These are phyloP conservation scores for Trametopsis cervina DNA, from an alignment of 768 basidiomycete genomes.

Conservation along the genomic window DNA sequence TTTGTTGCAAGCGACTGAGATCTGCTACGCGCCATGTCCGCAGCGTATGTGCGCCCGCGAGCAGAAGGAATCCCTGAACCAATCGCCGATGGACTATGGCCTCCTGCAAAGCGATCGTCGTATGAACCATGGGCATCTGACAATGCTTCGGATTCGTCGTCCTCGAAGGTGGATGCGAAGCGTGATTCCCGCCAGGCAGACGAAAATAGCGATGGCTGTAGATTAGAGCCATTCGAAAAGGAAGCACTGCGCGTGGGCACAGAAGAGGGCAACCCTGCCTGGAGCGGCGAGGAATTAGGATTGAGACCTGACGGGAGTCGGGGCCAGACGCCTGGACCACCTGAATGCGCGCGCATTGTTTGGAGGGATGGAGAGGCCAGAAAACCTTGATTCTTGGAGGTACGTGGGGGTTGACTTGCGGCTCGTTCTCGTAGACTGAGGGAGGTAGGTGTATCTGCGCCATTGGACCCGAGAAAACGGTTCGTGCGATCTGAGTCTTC, in stretches of 20 bases:
- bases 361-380: constrained; percentile 45
- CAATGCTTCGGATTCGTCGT: constrained; percentile 65
- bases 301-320: constrained; percentile 38
- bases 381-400: constrained; percentile 35
- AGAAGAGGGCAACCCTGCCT: constrained; percentile 36
- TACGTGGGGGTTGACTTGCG: constrained; percentile 61
- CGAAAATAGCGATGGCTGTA: constrained; percentile 46
- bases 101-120: constrained; percentile 38
- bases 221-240: constrained; percentile 45
- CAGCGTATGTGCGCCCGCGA: constrained; percentile 53
- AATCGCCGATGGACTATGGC: constrained; percentile 39
- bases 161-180: constrained; percentile 76
- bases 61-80: constrained; percentile 17
- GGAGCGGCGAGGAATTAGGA: constrained; percentile 28
- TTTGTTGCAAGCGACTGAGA: constrained; percentile 69
- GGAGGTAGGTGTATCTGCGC: constrained; percentile 34
- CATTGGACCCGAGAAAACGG: constrained; percentile 43
- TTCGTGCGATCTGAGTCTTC: constrained; percentile 51
- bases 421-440: constrained; percentile 54
- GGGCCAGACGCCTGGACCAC: constrained; percentile 25
- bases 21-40: constrained; percentile 64
- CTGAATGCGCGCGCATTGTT: constrained; percentile 43
- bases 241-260: constrained; percentile 64
- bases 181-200: constrained; percentile 60
- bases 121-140: constrained; percentile 41